Conservation (phyloP, 495 filamentous ascomycete genomes). For the Halenospora varia region DNA sequence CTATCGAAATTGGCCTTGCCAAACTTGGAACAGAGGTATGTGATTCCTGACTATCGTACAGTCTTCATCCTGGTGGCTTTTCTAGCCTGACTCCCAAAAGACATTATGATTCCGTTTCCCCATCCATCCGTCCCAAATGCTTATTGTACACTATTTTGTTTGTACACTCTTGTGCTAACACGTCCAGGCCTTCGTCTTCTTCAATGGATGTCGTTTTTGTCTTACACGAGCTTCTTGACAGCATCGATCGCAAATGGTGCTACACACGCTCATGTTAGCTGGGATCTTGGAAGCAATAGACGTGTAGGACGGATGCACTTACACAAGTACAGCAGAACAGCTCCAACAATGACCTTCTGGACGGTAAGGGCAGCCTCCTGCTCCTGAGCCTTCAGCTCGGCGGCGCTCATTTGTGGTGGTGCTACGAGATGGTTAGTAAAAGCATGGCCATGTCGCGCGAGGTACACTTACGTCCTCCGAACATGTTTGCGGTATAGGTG, state of each 20-base stretch:
- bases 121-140: background rate
- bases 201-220: background rate
- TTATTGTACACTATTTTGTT: background rate
- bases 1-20: background rate
- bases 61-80: background rate
- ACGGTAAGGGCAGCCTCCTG: conserved; percentile 64
- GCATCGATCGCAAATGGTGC: conserved; percentile 81
- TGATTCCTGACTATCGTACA: background rate
- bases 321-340: conserved; percentile 80
- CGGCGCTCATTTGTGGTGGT: conserved; percentile 45
- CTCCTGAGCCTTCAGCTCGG: conserved; percentile 62
- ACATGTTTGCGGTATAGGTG: conserved; percentile 32
- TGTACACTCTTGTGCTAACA: background rate
- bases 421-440: conserved; percentile 23
- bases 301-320: conserved; percentile 29
- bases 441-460: background rate
- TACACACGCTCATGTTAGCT: conserved; percentile 27
- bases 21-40: background rate
- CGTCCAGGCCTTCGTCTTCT: background rate
- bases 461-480: conserved; percentile 39
- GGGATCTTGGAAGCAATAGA: background rate
- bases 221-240: conserved; percentile 65
- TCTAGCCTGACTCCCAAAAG: background rate
- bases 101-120: background rate
- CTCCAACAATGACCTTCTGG: conserved; percentile 55